phyloP scores from a whole-genome alignment of 2,329 filamentous ascomycete genomes.

The Paraphaeosphaeria sporulosa region DNA sequence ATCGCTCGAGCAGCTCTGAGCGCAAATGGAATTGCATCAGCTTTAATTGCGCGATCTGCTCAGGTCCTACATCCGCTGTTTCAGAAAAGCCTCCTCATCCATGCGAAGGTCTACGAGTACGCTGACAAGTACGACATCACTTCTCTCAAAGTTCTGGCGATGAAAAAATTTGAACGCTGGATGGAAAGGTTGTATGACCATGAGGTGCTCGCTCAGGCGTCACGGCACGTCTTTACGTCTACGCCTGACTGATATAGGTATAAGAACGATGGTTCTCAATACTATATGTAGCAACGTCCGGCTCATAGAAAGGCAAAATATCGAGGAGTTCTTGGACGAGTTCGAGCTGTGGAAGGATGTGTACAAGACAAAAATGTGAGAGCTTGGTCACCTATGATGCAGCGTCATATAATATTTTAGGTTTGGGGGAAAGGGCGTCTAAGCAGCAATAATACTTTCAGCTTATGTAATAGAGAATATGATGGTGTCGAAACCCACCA shows the following conservation, averaged over 20 bases:
- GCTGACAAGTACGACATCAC: slow-evolving; percentile 23
- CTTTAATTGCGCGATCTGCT: no score
- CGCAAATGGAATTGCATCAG: no score
- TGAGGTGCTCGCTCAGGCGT: slow-evolving; percentile 28
- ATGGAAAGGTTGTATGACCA: slow-evolving; percentile 19
- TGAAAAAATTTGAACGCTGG: no score
- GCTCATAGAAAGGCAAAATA: slow-evolving; percentile 3
- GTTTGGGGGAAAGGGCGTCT: no score
- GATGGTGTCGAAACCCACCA: no score
- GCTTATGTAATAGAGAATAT: no score
- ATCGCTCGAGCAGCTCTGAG: no score
- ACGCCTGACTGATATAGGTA: slow-evolving; percentile 35
- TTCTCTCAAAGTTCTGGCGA: slow-evolving; percentile 18
- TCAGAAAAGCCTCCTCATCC: not conserved
- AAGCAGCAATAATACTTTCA: no score
- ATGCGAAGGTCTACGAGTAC: slow-evolving; percentile 15
- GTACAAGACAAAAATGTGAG: not conserved
- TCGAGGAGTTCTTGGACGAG: slow-evolving; percentile 1
- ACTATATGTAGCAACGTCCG: slow-evolving; percentile 26
- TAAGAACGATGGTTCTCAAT: slow-evolving; percentile 34
- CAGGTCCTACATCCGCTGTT: no score
- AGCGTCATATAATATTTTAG: no score
- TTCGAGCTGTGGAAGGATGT: not conserved
- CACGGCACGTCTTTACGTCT: slow-evolving; percentile 26
- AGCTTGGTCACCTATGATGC: no score